Evolutionary conservation across 202 grass and related monocot species (phyloP).

Genomic region (Setaria italica): DNA sequence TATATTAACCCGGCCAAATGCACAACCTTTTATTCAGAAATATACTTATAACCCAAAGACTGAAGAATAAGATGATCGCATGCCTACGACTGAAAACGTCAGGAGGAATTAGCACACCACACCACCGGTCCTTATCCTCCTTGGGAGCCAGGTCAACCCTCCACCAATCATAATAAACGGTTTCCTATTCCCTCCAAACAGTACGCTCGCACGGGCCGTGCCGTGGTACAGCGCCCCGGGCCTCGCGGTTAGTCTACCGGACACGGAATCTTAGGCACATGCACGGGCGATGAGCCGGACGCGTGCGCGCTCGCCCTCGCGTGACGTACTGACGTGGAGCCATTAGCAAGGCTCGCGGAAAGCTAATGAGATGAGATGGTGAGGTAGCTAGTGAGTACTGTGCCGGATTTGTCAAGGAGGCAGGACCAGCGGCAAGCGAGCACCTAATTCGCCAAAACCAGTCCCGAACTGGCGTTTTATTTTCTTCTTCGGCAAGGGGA

Average conservation of each 20-base stretch:
- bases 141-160: background rate
- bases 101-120: background rate
- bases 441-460: constrained; percentile 8
- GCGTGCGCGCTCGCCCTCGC: background rate
- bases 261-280: constrained; percentile 50
- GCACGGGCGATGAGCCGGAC: background rate
- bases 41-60: background rate
- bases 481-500: background rate
- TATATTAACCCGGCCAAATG: background rate
- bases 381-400: background rate
- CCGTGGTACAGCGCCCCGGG: background rate
- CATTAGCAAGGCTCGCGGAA: background rate
- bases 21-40: background rate
- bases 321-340: constrained; percentile 1
- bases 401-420: constrained; percentile 1
- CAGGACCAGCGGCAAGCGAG: background rate
- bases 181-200: background rate
- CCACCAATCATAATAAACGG: background rate
- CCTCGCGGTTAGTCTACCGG: background rate
- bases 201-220: background rate
- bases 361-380: no score
- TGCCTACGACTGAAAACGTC: constrained; percentile 17
- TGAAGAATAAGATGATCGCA: background rate
- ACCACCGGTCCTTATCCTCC: no score
- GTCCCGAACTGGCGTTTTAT: background rate